Evolutionary conservation across 73 alveolate genomes (phyloP).

Genomic region (Stentor roeselii): DNA sequence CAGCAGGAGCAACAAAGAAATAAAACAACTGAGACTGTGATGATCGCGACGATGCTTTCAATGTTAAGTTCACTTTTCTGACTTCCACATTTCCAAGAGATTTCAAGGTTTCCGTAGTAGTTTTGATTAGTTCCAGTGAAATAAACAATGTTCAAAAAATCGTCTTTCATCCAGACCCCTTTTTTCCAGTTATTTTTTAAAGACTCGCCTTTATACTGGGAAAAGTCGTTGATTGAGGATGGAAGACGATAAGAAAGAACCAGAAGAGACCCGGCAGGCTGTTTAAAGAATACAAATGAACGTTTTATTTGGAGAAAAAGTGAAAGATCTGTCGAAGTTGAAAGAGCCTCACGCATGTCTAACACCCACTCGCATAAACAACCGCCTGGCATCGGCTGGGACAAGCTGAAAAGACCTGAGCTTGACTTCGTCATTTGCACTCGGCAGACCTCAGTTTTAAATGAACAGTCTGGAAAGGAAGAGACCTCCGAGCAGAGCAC

Average conservation of each 20-base stretch:
- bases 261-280: background rate
- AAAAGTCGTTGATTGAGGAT: background rate
- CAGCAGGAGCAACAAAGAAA: background rate
- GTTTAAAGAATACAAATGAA: too few relatives aligned
- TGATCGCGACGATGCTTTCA: background rate
- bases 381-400: background rate
- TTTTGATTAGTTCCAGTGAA: background rate
- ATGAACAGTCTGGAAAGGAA: background rate
- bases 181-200: background rate
- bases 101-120: background rate
- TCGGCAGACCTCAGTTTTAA: background rate
- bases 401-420: background rate
- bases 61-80: too few relatives aligned
- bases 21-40: background rate
- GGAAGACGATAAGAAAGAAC: background rate
- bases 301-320: background rate
- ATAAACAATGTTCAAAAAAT: too few relatives aligned
- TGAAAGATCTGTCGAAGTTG: background rate
- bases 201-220: background rate
- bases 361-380: background rate
- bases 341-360: background rate
- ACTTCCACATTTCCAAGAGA: background rate
- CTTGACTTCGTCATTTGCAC: background rate
- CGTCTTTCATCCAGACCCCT: background rate
- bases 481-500: background rate